Evolutionary conservation across 2,329 filamentous ascomycete species (phyloP), one percentile per base, ranked within the genome.

Genomic region (Byssochlamys sp.): DNA sequence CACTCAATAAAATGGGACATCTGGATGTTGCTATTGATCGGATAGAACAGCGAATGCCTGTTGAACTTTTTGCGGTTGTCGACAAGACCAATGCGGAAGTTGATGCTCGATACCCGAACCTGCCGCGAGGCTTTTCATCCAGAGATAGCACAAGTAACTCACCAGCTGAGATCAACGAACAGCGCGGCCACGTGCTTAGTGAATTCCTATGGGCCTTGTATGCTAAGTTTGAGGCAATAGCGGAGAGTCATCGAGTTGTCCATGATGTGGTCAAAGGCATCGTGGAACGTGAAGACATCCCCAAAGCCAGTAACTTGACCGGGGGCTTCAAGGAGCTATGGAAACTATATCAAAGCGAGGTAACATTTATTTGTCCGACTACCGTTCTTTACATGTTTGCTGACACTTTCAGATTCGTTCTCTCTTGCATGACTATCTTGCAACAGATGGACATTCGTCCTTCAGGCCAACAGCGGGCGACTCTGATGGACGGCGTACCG

Each of bases 341-440:
- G 95, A 96, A 96, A 69, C 78, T 99, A 6, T 92, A 96, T 67
- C 94, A 99, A 69, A 97, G 95, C 73, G 94, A 99, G 70, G 76
- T 78, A 66, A 56, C 67, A 55, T 25, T 33, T 25, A 9, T 52
- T 27, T 19, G 14, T 19, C 2, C 39, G 10, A 12, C 39, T 45
- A 45, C 39, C 5, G 19, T 7, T 6, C 39, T 45, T 45, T 45
- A 19, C 39, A 9, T 4, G 4, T 24, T 45, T 45, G 7, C 39
- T 45, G 19, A 45, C 39, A 7, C 39, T 24, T 12, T 6, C 54
- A 75, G 79, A 97, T 99, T 63, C 85, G 91, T 49, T 95, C 91
- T 4, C 78, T 99, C 12, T 78, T 99, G 58, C 94, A 97, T 73
- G 95, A 96, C 71, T 97, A 99, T 70, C 84, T 99, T 55, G 95